phyloP scores from a whole-genome alignment of 2,329 filamentous ascomycete species.

The Penicillium sp. region DNA sequence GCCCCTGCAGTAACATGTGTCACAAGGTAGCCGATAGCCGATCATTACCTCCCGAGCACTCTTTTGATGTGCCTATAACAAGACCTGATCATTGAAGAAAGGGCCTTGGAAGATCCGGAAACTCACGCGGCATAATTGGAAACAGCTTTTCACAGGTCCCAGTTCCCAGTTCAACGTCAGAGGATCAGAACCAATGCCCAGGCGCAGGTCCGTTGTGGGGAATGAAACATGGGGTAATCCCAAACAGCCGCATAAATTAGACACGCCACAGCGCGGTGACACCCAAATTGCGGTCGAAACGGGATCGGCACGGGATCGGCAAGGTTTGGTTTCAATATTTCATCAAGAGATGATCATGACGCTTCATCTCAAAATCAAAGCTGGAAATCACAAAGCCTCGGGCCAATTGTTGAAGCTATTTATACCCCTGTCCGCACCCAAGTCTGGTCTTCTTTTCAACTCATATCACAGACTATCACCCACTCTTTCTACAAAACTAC shows the following conservation, averaged over 20 bases:
- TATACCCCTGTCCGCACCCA: neutral
- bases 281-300: neutral
- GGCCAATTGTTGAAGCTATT: neutral
- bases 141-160: neutral
- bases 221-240: neutral
- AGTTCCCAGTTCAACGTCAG: neutral
- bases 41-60: too few relatives aligned
- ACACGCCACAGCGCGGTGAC: neutral
- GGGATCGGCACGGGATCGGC: neutral
- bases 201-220: neutral
- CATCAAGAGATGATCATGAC: neutral
- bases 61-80: too few relatives aligned
- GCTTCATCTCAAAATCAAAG: neutral
- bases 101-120: too few relatives aligned
- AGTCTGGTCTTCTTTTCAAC: neutral
- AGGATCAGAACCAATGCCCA: neutral
- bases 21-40: too few relatives aligned
- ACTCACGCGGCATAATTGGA: neutral
- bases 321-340: neutral
- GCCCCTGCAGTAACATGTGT: too few relatives aligned
- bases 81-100: too few relatives aligned
- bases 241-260: neutral
- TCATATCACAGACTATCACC: neutral
- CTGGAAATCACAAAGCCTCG: neutral
- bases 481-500: neutral